Evolutionary conservation across 257 asterid species (phyloP).

Genomic region (Cruciata laevipes): DNA sequence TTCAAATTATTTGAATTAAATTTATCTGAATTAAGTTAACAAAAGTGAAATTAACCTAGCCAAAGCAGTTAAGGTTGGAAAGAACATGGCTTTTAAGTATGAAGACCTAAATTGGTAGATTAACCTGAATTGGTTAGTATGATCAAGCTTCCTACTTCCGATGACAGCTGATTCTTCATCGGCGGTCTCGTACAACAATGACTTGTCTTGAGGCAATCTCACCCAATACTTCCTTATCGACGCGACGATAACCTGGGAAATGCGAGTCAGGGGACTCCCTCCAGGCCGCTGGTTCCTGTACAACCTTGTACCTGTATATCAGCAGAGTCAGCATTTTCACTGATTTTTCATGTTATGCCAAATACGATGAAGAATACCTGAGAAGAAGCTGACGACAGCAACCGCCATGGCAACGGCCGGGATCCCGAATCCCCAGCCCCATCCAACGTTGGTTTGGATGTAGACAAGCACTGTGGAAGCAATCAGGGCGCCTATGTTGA

Average conservation of each 20-base stretch:
- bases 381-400: conserved; percentile 52
- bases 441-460: conserved; percentile 58
- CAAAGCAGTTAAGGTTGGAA: too few species aligned
- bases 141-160: conserved; percentile 64
- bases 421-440: conserved; percentile 74
- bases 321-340: background rate
- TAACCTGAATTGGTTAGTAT: conserved; percentile 47
- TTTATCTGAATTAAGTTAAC: too few species aligned
- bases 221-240: conserved; percentile 35
- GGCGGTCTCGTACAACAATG: conserved; percentile 35
- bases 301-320: conserved; percentile 26
- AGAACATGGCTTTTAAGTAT: too few species aligned
- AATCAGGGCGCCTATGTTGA: conserved; percentile 58
- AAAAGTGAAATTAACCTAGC: too few species aligned
- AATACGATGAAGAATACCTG: conserved; percentile 10
- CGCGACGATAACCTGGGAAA: conserved; percentile 49
- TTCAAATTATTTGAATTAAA: too few species aligned
- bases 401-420: conserved; percentile 69
- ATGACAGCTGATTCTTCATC: conserved; percentile 37
- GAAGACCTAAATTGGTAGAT: background rate
- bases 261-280: conserved; percentile 60
- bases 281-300: conserved; percentile 59
- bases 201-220: conserved; percentile 32
- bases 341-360: background rate
- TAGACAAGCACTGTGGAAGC: conserved; percentile 55